Evolutionary conservation across 2,329 filamentous ascomycete genomes (phyloP), one percentile per base, ranked within the genome.

Genomic region (Colletotrichum eremochloae): DNA sequence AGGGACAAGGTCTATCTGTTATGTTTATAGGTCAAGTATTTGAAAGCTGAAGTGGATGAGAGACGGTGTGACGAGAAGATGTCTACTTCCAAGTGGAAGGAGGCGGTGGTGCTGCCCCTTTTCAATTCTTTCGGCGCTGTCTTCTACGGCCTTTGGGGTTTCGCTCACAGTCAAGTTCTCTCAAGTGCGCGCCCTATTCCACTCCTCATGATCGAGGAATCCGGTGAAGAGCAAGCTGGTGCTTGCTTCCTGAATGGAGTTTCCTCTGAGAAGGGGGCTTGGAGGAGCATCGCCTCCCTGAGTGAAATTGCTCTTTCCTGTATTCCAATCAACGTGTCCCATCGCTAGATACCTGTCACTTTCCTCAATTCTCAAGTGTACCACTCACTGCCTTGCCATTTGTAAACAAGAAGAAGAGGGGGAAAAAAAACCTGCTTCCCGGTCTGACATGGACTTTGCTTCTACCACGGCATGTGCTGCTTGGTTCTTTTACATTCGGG

Each of bases 261-360:
- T 40, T 24, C 36, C n/a, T 58, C 38, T 5, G 7, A 5, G n/a
- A 42, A 12, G 31, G 15, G 20, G 61, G 61, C 61, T 63, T 63
- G n/a, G 61, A 24, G 8, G n/a, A 31, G 46, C 61, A 46, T 61
- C 24, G 61, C 46, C 9, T 42, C n/a, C 15, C 36, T 40, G 24
- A 46, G 46, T 53, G 15, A 38, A 36, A 53, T 36, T 53, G 33
- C 46, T 42, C n/a, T 63, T 63, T 24, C 33, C 53, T 33, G n/a
- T 7, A 31, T 42, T 12, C 61, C 61, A 63, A 53, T 42, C 61
- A 40, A n/a, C n/a, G 31, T 8, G 61, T 36, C 46, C 33, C 36
- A 31, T 40, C 18, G n/a, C 29, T 6, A 7, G 24, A 14, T 15
- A 48, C 61, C 61, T 31, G 44, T 42, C 57, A 33, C 12, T 52